Evolutionary conservation across 495 filamentous ascomycete species (phyloP).

Genomic region (Patellaria atrata): DNA sequence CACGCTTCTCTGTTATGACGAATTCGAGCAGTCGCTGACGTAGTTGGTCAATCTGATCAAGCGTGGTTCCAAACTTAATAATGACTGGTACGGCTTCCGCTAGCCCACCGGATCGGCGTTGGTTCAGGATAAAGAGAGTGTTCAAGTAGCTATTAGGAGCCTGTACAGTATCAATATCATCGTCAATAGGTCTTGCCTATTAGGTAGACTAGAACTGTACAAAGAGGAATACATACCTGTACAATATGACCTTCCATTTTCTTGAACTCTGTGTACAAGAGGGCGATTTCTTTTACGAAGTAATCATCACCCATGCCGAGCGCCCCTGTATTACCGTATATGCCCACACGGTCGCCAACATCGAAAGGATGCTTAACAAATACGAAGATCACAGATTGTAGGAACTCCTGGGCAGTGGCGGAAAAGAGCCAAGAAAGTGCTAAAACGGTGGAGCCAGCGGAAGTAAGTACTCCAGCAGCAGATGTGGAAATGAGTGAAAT

Average conservation of each 20-base stretch:
- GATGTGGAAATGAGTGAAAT: slow-evolving; percentile 80
- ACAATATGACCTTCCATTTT: slow-evolving; percentile 96
- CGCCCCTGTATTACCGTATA: slow-evolving; percentile 81
- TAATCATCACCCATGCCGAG: slow-evolving; percentile 74
- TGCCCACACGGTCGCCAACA: slow-evolving; percentile 81
- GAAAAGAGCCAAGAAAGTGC: slow-evolving; percentile 87
- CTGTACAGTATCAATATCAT: no score
- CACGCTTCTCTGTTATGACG: slow-evolving; percentile 72
- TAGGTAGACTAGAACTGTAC: no score
- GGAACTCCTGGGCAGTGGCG: slow-evolving; percentile 84
- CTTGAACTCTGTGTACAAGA: slow-evolving; percentile 97
- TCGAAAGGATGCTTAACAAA: slow-evolving; percentile 98
- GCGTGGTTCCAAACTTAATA: slow-evolving; percentile 78
- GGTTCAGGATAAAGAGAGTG: slow-evolving; percentile 86
- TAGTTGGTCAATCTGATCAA: slow-evolving; percentile 74
- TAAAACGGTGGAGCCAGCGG: slow-evolving; percentile 69
- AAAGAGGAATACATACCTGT: no score
- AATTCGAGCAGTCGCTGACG: slow-evolving; percentile 75
- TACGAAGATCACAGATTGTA: slow-evolving; percentile 84
- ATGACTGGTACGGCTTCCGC: slow-evolving; percentile 76
- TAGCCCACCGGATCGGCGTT: slow-evolving; percentile 73
- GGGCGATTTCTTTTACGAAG: slow-evolving; percentile 84
- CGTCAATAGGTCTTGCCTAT: no score
- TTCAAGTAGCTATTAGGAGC: slow-evolving; percentile 92
- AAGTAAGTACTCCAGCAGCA: slow-evolving; percentile 71